Percentiles rank a stretch among this genome's conserved stretches.
Conservation (phyloP, 495 filamentous ascomycete genomes). For the Aspergillus heteromorphus region DNA sequence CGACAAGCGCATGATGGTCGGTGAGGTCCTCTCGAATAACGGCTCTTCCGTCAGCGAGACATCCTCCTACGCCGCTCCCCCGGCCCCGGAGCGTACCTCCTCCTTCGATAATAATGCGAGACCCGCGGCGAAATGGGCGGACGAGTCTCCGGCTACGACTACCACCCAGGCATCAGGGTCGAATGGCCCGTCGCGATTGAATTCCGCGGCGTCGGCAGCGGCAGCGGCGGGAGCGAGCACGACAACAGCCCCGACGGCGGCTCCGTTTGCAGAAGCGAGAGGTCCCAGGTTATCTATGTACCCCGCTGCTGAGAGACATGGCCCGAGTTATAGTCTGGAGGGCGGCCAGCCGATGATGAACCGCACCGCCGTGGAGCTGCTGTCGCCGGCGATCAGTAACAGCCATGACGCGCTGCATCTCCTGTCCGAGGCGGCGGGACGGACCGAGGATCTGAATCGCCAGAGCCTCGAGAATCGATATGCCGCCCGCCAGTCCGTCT, state of each 20-base stretch:
- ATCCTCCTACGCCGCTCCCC: conserved; percentile 24
- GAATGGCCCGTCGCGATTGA: too few relatives aligned
- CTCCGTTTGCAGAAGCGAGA: conserved; percentile 28
- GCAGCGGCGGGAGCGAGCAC: neutral
- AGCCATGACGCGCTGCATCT: conserved; percentile 56
- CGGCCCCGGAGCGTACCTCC: conserved; percentile 19
- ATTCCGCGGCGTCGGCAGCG: neutral
- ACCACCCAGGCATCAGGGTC: too few relatives aligned
- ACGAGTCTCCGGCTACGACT: conserved; percentile 14
- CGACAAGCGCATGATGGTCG: conserved; percentile 47
- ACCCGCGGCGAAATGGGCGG: conserved; percentile 35
- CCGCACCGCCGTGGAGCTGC: conserved; percentile 48
- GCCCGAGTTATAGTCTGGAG: conserved; percentile 25
- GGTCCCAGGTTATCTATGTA: conserved; percentile 26
- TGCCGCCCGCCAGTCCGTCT: conserved; percentile 35
- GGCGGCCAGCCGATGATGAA: conserved; percentile 48
- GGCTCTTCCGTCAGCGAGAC: conserved; percentile 11
- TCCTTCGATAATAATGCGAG: conserved; percentile 25
- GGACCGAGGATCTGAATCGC: conserved; percentile 45
- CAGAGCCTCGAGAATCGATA: conserved; percentile 37
- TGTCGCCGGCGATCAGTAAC: conserved; percentile 54
- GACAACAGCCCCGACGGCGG: conserved; percentile 20
- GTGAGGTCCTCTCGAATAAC: conserved; percentile 25
- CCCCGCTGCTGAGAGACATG: conserved; percentile 23
- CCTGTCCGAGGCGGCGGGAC: conserved; percentile 53